Conservation (phyloP, 176 grass and related monocot species). For the Themeda triandra region DNA sequence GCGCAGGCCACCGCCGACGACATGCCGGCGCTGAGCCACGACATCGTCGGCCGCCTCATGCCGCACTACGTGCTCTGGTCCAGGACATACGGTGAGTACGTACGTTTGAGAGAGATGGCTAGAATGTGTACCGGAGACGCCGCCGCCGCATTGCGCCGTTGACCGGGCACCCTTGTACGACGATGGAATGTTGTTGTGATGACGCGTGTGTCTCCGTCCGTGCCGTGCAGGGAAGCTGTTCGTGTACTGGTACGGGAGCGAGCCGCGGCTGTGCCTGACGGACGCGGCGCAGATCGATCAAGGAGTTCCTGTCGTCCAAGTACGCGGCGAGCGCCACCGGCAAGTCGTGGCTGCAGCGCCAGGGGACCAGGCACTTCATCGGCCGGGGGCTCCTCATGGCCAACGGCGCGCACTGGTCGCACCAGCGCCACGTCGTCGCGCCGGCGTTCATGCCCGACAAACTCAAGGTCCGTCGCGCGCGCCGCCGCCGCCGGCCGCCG, state of each 20-base stretch:
- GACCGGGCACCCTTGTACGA: not conserved
- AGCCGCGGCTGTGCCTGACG: conserved; percentile 83
- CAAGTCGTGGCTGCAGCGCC: conserved; percentile 82
- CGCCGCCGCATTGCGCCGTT: not conserved
- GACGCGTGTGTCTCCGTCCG: not conserved
- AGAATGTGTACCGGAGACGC: not conserved
- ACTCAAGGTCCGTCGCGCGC: conserved; percentile 53
- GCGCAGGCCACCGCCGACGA: conserved; percentile 53
- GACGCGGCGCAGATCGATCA: conserved; percentile 85
- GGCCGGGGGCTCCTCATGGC: conserved; percentile 88
- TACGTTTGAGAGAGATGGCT: not conserved
- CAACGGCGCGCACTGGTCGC: conserved; percentile 73
- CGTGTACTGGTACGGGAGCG: conserved; percentile 80
- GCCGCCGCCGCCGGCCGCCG: not conserved
- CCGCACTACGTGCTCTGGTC: conserved; percentile 93
- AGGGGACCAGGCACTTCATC: conserved; percentile 78
- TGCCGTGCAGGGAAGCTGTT: conserved; percentile 67
- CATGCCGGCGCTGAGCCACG: conserved; percentile 64
- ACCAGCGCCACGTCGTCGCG: conserved; percentile 93
- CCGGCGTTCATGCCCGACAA: conserved; percentile 95
- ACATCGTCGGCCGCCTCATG: conserved; percentile 88
- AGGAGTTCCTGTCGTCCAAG: conserved; percentile 81
- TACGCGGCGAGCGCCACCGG: conserved; percentile 70
- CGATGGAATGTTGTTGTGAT: not conserved
- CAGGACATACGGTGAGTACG: conserved; percentile 43